Evolutionary conservation across 768 basidiomycete species (phyloP), one percentile per base, ranked within the genome.

Genomic region (Naganishia randhawae): DNA sequence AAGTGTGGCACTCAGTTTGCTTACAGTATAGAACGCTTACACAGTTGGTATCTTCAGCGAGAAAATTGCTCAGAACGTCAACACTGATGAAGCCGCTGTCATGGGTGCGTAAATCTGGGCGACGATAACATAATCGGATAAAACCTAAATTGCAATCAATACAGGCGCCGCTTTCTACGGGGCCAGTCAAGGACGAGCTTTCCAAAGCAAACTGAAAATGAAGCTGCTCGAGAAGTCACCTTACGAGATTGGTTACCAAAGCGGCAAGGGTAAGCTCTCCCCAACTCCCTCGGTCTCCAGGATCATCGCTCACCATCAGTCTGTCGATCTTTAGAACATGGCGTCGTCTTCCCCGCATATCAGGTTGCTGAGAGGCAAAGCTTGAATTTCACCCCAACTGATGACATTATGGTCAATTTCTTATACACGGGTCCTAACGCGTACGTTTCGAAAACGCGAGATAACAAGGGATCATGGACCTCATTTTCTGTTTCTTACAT

Each of bases 61-160:
- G 63, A 91, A 90, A 80, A 89, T 98, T 67, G 91, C 95, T 6
- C 84, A 88, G 75, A 98, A 97, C 73, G 91, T 99, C 69, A 98
- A 99, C 77, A 89, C 95, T 0, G 96, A 98, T 77, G 96, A 99
- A 81, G 91, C 92, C 0, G 90, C 89, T 29, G 95, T 97, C 22
- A 85, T 99, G 50, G 92, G 89, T 84, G 33, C 37, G 57, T 55
- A 6, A 7, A 6, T 35, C 29, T 78, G 25, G 4, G 19, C 16
- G 48, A 9, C 37, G 45, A 9, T 16, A 50, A 10, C 19, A 2
- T 41, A 0, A 35, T 52, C 32, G 19, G 35, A n/a, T n/a, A 25
- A n/a, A 64, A 32, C 31, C 64, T 62, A 73, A 65, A 5, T n/a
- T 65, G 69, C 48, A 61, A 27, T 29, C 63, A 83, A 86, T 88